Conservation (phyloP, 805 yeast species). For the Nakazawaea wickerhamii region DNA sequence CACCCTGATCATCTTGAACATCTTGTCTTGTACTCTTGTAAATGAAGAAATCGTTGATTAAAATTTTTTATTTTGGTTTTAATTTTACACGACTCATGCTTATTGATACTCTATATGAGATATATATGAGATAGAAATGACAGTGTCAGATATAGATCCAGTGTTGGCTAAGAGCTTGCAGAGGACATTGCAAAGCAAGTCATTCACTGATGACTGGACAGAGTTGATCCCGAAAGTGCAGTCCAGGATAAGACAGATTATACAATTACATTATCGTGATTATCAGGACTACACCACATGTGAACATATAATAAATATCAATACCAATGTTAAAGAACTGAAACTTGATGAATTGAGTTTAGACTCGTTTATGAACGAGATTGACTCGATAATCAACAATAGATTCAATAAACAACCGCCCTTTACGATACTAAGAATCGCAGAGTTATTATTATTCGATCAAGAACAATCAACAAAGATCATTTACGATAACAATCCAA, state of each 20-base stretch:
- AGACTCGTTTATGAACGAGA: not conserved
- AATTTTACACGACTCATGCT: no score
- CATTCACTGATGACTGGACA: not conserved
- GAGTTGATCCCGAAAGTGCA: not conserved
- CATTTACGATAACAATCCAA: conserved; percentile 3
- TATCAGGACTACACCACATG: not conserved
- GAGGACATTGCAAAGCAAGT: not conserved
- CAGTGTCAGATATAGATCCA: conserved; percentile 9
- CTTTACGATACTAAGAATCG: conserved; percentile 10
- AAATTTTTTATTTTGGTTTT: no score
- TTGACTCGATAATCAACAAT: not conserved
- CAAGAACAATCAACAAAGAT: not conserved
- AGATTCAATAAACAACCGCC: conserved; percentile 10
- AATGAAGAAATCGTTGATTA: no score
- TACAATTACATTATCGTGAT: conserved; percentile 1
- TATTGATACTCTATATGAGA: not conserved
- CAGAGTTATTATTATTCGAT: conserved; percentile 11
- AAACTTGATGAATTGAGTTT: conserved; percentile 6
- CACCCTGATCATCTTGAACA: no score
- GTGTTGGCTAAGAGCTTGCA: not conserved
- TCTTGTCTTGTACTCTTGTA: not conserved
- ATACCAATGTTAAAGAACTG: conserved; percentile 1
- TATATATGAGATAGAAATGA: not conserved
- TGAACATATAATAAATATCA: conserved; percentile 11
- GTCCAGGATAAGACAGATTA: conserved; percentile 4